Conservation (phyloP, 2,329 filamentous ascomycete species). For the Hansfordia pulvinata region DNA sequence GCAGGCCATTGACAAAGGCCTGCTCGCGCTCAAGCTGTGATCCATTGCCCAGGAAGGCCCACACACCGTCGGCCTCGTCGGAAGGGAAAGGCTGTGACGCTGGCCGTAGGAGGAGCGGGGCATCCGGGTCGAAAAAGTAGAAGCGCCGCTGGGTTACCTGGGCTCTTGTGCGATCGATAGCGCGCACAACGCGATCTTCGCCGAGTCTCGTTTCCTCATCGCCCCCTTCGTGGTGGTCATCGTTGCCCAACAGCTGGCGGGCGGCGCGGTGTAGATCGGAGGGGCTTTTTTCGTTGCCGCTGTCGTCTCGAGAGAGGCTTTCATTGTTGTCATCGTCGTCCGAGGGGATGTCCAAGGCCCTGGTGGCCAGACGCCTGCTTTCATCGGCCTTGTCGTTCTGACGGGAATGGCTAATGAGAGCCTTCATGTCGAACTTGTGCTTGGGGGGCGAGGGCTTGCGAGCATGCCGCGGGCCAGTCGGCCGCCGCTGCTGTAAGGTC, state of each 20-base stretch:
- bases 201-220: conserved; percentile 13
- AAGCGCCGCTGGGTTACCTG: conserved; percentile 23
- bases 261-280: conserved; percentile 5
- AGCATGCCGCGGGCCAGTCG: conserved; percentile 2
- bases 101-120: no score
- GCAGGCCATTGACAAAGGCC: conserved; percentile 47
- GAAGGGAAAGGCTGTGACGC: conserved; percentile 27
- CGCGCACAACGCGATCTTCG: conserved; percentile 21
- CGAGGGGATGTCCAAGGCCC: conserved; percentile 14
- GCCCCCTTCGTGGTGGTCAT: conserved; percentile 19
- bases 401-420: conserved; percentile 43
- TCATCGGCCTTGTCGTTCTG: conserved; percentile 46
- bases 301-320: no score
- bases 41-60: conserved; percentile 34
- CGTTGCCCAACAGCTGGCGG: conserved; percentile 24
- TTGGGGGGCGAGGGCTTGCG: no score
- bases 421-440: conserved; percentile 51
- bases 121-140: conserved; percentile 34
- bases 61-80: conserved; percentile 22
- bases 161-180: conserved; percentile 35
- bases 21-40: no score
- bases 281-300: conserved; percentile 5
- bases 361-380: conserved; percentile 31
- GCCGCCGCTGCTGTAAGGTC: conserved; percentile 22
- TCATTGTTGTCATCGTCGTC: conserved; percentile 8